A percentile compares a stretch with the other conserved stretches of the same genome.
Conservation (phyloP, 1,139 yeast species). For the Hyphopichia pseudoburtonii region DNA sequence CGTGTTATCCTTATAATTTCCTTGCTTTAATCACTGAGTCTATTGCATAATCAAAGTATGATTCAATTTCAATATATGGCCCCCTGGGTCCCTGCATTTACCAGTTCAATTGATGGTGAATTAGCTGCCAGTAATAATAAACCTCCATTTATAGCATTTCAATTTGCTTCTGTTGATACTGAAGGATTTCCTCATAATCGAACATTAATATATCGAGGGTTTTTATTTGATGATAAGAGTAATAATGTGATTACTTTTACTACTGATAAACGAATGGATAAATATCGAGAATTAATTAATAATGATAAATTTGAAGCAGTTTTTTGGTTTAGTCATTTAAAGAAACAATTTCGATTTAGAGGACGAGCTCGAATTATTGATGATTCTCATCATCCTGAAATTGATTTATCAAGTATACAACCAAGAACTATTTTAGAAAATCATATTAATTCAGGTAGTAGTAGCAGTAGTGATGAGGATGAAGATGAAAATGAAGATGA, state of each 20-base stretch:
- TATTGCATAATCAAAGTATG: too few relatives aligned
- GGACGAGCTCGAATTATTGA: constrained; percentile 60
- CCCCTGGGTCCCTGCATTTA: constrained; percentile 68
- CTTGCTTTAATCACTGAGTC: too few relatives aligned
- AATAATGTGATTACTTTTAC: constrained; percentile 70
- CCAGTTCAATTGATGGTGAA: constrained; percentile 49
- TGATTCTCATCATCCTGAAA: constrained; percentile 29
- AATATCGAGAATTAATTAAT: constrained; percentile 51
- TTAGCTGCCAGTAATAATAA: constrained; percentile 26
- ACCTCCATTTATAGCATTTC: constrained; percentile 57
- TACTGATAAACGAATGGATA: constrained; percentile 70
- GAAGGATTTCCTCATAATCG: constrained; percentile 63
- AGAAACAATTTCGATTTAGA: constrained; percentile 70
- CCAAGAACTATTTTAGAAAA: constrained; percentile 17
- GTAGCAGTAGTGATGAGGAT: constrained; percentile 10
- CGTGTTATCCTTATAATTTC: too few relatives aligned
- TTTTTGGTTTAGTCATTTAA: constrained; percentile 61
- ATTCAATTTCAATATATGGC: constrained; percentile 54
- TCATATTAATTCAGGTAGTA: constrained; percentile 9
- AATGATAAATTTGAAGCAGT: constrained; percentile 71
- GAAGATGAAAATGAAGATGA: constrained; percentile 15
- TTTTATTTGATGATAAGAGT: constrained; percentile 65
- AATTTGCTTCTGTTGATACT: constrained; percentile 65
- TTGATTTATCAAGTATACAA: constrained; percentile 31
- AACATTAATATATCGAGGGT: constrained; percentile 73